A percentile compares a stretch with the other conserved stretches of the same genome.
Conservation (phyloP, 495 filamentous ascomycete genomes). For the Hypoxylon subgilvum region DNA sequence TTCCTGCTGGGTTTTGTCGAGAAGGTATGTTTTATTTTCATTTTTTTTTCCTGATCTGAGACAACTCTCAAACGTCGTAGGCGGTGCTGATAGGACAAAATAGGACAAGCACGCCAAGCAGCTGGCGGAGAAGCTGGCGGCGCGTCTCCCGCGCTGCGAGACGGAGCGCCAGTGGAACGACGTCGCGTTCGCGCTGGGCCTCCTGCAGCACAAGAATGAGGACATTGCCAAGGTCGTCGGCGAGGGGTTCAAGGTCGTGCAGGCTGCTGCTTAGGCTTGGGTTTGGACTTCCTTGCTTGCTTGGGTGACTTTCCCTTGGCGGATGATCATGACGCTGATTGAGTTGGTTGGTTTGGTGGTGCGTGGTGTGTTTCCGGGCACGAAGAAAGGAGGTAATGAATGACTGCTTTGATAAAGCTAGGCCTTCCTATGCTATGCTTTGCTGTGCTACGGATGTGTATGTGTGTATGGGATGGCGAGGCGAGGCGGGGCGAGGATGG, state of each 20-base stretch:
- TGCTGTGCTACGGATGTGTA: neutral
- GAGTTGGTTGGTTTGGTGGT: no score
- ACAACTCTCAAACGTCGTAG: neutral
- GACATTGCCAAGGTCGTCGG: slow-evolving; percentile 84
- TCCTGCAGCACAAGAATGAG: slow-evolving; percentile 96
- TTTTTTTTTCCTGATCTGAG: neutral
- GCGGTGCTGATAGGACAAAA: slow-evolving; percentile 20
- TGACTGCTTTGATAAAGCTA: no score
- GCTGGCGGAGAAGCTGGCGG: slow-evolving; percentile 89
- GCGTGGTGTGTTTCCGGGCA: no score
- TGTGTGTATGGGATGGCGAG: no score
- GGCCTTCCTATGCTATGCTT: no score
- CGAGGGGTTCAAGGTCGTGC: slow-evolving; percentile 86
- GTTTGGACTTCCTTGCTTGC: no score
- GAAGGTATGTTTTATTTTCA: slow-evolving; percentile 67
- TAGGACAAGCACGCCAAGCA: slow-evolving; percentile 98
- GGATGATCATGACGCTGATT: no score
- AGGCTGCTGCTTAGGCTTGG: slow-evolving; percentile 67
- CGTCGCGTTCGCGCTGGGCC: slow-evolving; percentile 85
- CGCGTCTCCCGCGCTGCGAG: slow-evolving; percentile 83
- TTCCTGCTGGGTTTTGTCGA: slow-evolving; percentile 96
- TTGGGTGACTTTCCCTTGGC: neutral
- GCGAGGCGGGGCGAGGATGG: neutral
- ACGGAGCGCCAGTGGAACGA: slow-evolving; percentile 97
- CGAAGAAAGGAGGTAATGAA: no score